Evolutionary conservation across 2,329 filamentous ascomycete species (phyloP), one percentile per base, ranked within the genome.

Genomic region (Apiospora hydei): DNA sequence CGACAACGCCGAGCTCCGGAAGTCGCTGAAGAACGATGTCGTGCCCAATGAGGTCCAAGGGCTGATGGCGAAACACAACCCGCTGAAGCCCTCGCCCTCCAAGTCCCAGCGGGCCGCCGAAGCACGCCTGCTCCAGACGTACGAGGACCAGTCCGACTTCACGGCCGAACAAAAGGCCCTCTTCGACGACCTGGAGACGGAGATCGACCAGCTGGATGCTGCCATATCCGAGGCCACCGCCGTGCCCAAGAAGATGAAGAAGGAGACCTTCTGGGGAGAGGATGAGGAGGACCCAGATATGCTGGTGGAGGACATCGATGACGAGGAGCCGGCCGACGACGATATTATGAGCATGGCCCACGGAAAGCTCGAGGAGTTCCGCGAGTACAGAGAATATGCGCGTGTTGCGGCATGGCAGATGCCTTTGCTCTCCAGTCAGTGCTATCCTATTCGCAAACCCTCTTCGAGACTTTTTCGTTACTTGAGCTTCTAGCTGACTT

Each of bases 391-490:
- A 85, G 91, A 98, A 78, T 98, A 98, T 82, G 92, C 93, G 67
- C 89, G 96, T 70, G 87, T 98, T 77, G 91, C 93, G 67, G 94
- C 95, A 34, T 99, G 96, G 95, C 96, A 99, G 83, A 94, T 99
- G 92, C 96, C 96, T 13, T 85, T 98, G 74, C 86, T 99, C 73
- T 90, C 92, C 72, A 93, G 95, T 98, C 89, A 82, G 94, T 87
- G 34, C n/a, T 67, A 26, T 26, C 69, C 41, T 8, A 41, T 21
- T 38, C 34, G 34, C 34, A 38, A n/a, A 5, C 18, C 6, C 34
- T 18, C 10, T 18, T 43, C 16, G 24, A 53, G 30, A 7, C 34
- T 4, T 4, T n/a, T 18, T 11, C 8, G 0, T 30, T 49, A 47
- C 8, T 21, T 41, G 57, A 7, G 57, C 34, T 57, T 64, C n/a